Conservation (phyloP, 2,329 filamentous ascomycete species). For the Metarhizium robertsii region DNA sequence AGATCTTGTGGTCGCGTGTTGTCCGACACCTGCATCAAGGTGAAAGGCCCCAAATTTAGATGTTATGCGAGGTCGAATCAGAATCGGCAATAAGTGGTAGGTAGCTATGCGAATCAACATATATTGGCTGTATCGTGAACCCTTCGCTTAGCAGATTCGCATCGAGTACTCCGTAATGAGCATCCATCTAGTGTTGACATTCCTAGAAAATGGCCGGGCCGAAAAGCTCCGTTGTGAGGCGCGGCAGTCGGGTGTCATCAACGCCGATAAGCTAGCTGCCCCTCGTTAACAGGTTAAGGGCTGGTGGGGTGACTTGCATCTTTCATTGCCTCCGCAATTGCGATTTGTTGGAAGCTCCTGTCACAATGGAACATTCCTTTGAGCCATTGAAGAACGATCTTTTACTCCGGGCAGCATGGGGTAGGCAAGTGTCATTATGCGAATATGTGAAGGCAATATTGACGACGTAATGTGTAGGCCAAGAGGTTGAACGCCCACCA, state of each 20-base stretch:
- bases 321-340: not conserved
- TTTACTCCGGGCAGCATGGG: slow-evolving; percentile 80
- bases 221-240: not conserved
- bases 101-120: not conserved
- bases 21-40: not conserved
- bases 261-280: not conserved
- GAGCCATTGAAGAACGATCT: slow-evolving; percentile 87
- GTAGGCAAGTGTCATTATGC: slow-evolving; percentile 37
- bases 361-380: slow-evolving; percentile 60
- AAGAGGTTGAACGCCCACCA: slow-evolving; percentile 84
- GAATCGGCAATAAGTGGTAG: not conserved
- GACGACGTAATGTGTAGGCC: slow-evolving; percentile 42
- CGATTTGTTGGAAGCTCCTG: not conserved
- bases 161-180: too few relatives aligned
- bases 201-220: not conserved
- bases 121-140: not conserved
- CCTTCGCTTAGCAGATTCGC: not conserved
- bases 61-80: not conserved
- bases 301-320: not conserved
- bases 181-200: too few relatives aligned
- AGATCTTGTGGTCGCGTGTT: not conserved
- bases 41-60: not conserved
- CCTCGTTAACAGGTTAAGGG: not conserved
- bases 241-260: not conserved
- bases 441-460: not conserved